Base-by-base conservation (phyloP, 352 stramenopile genomes). In the Thalassiosira sp. region DNA sequence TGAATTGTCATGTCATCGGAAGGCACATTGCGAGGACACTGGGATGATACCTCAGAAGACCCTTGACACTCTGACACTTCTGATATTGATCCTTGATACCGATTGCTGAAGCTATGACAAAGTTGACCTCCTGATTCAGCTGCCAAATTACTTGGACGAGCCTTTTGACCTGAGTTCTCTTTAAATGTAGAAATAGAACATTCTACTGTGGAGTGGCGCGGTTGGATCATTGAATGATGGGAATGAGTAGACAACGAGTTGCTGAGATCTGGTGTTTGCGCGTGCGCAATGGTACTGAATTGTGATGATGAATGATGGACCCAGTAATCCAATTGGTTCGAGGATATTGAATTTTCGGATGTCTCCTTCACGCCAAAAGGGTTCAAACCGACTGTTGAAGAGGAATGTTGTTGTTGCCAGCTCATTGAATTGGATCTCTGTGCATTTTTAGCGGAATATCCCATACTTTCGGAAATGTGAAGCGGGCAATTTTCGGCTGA, bases 251-350 rank as follows among this genome's bases (percentile, higher is more conserved):
- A 66, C 22, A n/a, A 18, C 20, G 42, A 5, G 2, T 3, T 46
- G 20, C 11, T 58, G 59, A 22, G 25, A n/a, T n/a, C n/a, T 18
- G n/a, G 25, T 1, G 13, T 40, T 1, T 57, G 35, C 35, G 35
- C 3, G 48, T 16, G 15, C 22, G 45, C 27, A 10, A 18, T 18
- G 2, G 52, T 28, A 56, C 57, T 67, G 16, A 40, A 16, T 8
- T 64, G 64, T 22, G 65, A 81, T 60, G 58, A 56, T 48, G 72
- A 76, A 63, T 81, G 51, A 6, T 7, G 56, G 18, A 76, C 52
- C 72, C 62, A 72, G 66, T 76, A 72, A 76, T 81, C 57, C 27
- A 20, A 54, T 18, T 62, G 48, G n/a, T 69, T 28, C 16, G 10
- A 57, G 16, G 37, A 27, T 22, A 18, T 51, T 52, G 31, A 42